Evolutionary conservation across 208 protist genomes (phyloP).

Genomic region (Tetramitus jugosus): DNA sequence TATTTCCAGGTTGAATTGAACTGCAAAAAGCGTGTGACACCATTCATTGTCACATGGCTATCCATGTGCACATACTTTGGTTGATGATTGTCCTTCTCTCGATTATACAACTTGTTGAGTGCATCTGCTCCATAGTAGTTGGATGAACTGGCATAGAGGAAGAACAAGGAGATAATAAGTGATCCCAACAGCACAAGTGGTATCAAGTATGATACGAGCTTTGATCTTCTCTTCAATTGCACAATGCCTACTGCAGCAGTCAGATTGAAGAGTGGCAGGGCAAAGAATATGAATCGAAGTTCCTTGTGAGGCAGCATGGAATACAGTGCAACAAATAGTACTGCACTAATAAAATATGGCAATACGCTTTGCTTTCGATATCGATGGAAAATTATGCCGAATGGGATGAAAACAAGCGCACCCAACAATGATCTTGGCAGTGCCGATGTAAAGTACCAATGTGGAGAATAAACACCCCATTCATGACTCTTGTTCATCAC

Average conservation of each 20-base stretch:
- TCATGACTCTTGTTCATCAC: conserved; percentile 59
- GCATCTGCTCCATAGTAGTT: neutral
- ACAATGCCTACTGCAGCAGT: conserved; percentile 44
- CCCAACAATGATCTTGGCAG: conserved; percentile 58
- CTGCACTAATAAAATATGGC: neutral
- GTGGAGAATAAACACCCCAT: conserved; percentile 60
- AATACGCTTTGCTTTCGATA: no score
- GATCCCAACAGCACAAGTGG: neutral
- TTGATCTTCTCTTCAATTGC: conserved; percentile 6
- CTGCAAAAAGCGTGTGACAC: neutral
- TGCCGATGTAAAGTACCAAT: conserved; percentile 73
- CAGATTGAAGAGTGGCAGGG: conserved; percentile 63
- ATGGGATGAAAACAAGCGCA: conserved; percentile 24
- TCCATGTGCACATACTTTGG: neutral
- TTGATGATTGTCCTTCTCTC: no score
- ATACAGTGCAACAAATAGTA: conserved; percentile 64
- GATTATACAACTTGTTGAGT: neutral
- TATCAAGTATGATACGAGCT: neutral
- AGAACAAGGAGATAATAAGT: neutral
- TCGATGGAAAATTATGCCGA: neutral
- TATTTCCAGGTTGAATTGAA: neutral
- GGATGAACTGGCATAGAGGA: neutral
- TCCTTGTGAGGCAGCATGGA: conserved; percentile 80
- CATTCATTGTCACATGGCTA: neutral
- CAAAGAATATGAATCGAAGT: conserved; percentile 81